Evolutionary conservation across 768 basidiomycete species (phyloP), one percentile per base, ranked within the genome.

Genomic region (Tulasnella sp.): DNA sequence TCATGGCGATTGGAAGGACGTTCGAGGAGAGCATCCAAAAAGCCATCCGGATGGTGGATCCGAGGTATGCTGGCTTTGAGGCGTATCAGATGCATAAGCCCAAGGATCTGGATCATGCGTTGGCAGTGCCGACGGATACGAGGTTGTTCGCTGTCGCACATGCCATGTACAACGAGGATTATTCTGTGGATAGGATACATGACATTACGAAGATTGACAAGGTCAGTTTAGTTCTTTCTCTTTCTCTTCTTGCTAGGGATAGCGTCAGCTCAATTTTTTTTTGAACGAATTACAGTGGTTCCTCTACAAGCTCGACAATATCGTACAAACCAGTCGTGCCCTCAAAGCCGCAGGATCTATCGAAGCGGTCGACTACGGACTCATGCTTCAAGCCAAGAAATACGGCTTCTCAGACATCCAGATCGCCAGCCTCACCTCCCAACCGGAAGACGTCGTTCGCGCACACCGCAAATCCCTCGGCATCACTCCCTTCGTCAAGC

Each of bases 1-100:
- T 99, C 68, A 99, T 99, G 96, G 94, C 94, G 65, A 97, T 99
- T 66, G 96, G 96, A 38, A 86, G 96, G 64, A 99, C 96, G 1
- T 99, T 97, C 66, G 96, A 99, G 72, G 96, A 99, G 71, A 91
- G 88, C 67, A 76, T 99, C 68, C 96, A 98, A 70, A 99, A 99
- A 73, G 96, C 96, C 49, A 87, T 99, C 62, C 86, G 96, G 63
- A 92, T 96, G 75, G 87, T 98, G 38, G 94, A 98, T 70, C 96
- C 96, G 27, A 81, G 88, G 29, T 99, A 90, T 82, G 82, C 87
- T 68, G 96, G 96, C 3, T 99, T 99, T 68, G 93, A 96, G 71
- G 90, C 86, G n/a, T 92, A 94, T 66, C 82, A 88, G 61, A 38
- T 38, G 34, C 34, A 38, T 15, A 77, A 86, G 64, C 84, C 89